Evolutionary conservation across 257 asterid genomes (phyloP).

Genomic region (Osmanthus fragrans): DNA sequence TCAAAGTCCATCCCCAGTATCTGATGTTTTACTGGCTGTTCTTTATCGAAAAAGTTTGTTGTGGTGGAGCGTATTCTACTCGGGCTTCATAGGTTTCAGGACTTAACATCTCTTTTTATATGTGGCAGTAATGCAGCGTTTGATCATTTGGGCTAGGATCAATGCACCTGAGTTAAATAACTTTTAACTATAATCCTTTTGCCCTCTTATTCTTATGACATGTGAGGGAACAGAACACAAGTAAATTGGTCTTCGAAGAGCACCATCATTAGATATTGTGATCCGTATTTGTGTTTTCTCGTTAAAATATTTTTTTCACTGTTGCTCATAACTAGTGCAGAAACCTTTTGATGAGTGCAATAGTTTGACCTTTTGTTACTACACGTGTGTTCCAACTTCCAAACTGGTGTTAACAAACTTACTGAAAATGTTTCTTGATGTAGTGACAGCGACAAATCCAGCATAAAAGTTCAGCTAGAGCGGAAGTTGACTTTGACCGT

Average conservation of each 20-base stretch:
- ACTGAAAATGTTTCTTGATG: too few relatives aligned
- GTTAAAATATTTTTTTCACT: too few relatives aligned
- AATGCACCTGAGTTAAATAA: not conserved
- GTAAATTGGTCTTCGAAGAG: not conserved
- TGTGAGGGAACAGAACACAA: not conserved
- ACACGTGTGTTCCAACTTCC: too few relatives aligned
- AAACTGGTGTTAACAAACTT: too few relatives aligned
- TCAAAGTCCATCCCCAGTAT: conserved; percentile 46
- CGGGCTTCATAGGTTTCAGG: not conserved
- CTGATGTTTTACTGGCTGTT: conserved; percentile 23
- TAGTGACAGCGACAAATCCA: too few relatives aligned
- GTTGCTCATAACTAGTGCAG: too few relatives aligned
- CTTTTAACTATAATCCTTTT: not conserved
- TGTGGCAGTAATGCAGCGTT: not conserved
- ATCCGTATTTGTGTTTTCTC: too few relatives aligned
- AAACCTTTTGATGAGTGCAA: too few relatives aligned
- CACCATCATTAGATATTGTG: not conserved
- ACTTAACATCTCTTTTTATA: not conserved
- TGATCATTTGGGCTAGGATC: not conserved
- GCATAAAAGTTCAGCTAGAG: too few relatives aligned
- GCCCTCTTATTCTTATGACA: not conserved
- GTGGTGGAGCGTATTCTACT: conserved; percentile 11
- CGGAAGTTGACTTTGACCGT: too few relatives aligned
- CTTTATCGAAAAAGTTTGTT: conserved; percentile 18
- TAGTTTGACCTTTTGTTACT: too few relatives aligned